A percentile compares a stretch with the other conserved stretches of the same genome.
phyloP scores from a whole-genome alignment of 176 grass and related monocot species.

The Guadua angustifolia region DNA sequence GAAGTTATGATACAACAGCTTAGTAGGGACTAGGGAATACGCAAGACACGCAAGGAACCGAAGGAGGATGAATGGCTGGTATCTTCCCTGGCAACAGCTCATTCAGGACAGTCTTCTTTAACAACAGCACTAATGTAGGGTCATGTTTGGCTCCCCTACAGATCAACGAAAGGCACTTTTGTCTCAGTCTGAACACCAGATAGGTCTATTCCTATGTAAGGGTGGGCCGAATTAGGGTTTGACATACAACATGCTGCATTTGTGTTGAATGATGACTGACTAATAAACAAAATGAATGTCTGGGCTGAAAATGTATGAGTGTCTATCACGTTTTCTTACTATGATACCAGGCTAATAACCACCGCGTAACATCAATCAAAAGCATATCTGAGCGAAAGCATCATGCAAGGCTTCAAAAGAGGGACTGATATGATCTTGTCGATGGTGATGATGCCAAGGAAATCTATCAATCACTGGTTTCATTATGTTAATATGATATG shows the following conservation, averaged over 20 bases:
- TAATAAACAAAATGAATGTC: not conserved
- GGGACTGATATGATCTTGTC: not conserved
- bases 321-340: not conserved
- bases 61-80: not conserved
- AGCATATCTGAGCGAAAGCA: not conserved
- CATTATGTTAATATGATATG: slow-evolving; percentile 13
- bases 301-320: slow-evolving; percentile 16
- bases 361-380: not conserved
- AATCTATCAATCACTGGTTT: slow-evolving; percentile 29
- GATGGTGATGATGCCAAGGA: slow-evolving; percentile 11
- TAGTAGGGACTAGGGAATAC: not conserved
- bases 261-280: not conserved
- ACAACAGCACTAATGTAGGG: slow-evolving; percentile 26
- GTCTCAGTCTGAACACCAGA: not conserved
- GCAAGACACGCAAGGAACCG: not conserved
- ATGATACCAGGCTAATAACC: not conserved
- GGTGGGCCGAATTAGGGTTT: not conserved
- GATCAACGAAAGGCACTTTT: too few relatives aligned
- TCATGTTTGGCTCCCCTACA: not conserved
- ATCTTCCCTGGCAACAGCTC: slow-evolving; percentile 24
- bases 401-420: not conserved
- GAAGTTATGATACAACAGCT: not conserved
- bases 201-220: not conserved
- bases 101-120: slow-evolving; percentile 37
- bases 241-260: slow-evolving; percentile 12